phyloP scores from a whole-genome alignment of 768 basidiomycete species.

The Myochromella boudieri region DNA sequence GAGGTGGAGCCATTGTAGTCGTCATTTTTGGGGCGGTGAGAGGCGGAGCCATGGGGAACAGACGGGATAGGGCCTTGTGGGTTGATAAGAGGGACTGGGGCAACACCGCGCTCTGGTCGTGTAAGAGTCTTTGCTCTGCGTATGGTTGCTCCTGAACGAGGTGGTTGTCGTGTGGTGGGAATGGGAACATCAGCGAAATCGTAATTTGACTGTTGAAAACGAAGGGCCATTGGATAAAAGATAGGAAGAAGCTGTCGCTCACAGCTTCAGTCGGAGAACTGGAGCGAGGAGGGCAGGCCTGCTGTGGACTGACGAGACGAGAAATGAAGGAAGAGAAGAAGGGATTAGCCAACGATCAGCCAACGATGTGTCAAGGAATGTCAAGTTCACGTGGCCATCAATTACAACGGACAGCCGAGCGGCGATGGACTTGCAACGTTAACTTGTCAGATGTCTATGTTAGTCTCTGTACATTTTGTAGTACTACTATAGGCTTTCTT shows the following conservation, averaged over 20 bases:
- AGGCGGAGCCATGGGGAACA: conserved; percentile 32
- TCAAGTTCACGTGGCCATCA: conserved; percentile 15
- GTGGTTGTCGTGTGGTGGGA: conserved; percentile 58
- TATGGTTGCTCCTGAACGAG: conserved; percentile 57
- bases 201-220: conserved; percentile 50
- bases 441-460: background rate
- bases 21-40: conserved; percentile 23
- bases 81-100: conserved; percentile 91
- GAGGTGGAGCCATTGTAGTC: conserved; percentile 49
- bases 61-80: conserved; percentile 54
- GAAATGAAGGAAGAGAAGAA: conserved; percentile 10
- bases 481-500: no score
- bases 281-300: conserved; percentile 27
- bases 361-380: conserved; percentile 9
- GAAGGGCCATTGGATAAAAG: conserved; percentile 48
- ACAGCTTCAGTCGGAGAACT: conserved; percentile 12
- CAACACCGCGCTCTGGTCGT: conserved; percentile 91
- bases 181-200: conserved; percentile 66
- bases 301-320: conserved; percentile 10
- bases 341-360: conserved; percentile 8
- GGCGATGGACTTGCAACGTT: background rate
- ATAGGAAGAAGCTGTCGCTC: conserved; percentile 16
- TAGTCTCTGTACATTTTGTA: background rate
- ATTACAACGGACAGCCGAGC: conserved; percentile 1
- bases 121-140: conserved; percentile 95